phyloP scores from a whole-genome alignment of 2,329 filamentous ascomycete genomes.

The Xylariaceae sp. region DNA sequence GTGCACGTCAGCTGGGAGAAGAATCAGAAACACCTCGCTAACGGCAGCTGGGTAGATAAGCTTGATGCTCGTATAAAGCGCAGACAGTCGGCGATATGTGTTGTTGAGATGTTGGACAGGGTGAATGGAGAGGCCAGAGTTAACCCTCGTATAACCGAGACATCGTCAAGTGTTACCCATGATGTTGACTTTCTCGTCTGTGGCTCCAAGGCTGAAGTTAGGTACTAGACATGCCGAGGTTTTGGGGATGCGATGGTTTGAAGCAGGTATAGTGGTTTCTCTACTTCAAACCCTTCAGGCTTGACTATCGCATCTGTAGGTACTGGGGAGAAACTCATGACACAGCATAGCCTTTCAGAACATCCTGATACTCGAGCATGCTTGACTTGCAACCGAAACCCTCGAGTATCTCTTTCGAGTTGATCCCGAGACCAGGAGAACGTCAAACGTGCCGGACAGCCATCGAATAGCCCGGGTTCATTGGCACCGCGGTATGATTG shows the following conservation, averaged over 20 bases:
- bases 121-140: not conserved
- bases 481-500: not conserved
- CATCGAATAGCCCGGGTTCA: not conserved
- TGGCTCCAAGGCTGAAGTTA: not conserved
- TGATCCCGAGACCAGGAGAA: slow-evolving; percentile 4
- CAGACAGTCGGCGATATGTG: not conserved
- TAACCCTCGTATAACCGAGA: slow-evolving; percentile 7
- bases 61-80: not conserved
- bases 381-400: not conserved
- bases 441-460: not conserved
- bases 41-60: not conserved
- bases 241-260: not conserved
- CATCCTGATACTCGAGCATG: not conserved
- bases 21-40: slow-evolving; percentile 4
- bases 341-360: not conserved
- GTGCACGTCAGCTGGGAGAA: not conserved
- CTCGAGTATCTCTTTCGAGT: slow-evolving; percentile 15
- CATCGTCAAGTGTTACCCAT: not conserved
- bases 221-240: not conserved
- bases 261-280: not conserved
- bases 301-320: no score
- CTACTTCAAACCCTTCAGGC: no score
- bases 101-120: not conserved
- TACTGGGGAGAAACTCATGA: not conserved
- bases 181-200: not conserved